Percentiles rank a stretch among this genome's conserved stretches.
These are phyloP conservation scores for Testicularia cyperi DNA, from an alignment of 1,284 basidiomycete genomes.

Conservation along the genomic window DNA sequence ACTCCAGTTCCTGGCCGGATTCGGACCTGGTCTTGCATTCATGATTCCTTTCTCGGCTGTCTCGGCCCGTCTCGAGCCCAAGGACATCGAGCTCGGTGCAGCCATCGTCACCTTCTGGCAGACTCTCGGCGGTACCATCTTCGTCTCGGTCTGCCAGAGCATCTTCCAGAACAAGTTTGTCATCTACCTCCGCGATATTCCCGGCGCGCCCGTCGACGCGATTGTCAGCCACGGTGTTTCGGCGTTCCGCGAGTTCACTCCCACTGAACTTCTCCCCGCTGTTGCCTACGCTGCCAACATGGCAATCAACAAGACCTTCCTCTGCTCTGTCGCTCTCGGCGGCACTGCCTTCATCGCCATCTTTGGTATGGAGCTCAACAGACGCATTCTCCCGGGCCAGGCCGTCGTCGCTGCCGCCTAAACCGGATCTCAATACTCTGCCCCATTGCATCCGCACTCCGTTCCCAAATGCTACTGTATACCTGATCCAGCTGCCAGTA, in stretches of 20 bases:
- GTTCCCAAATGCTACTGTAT: too few relatives aligned
- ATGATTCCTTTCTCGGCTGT: conserved; percentile 41
- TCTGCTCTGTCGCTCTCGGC: conserved; percentile 22
- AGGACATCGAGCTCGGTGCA: conserved; percentile 32
- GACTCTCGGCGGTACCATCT: conserved; percentile 34
- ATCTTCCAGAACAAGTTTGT: conserved; percentile 44
- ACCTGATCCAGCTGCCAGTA: too few relatives aligned
- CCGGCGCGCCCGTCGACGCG: conserved; percentile 9
- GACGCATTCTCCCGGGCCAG: conserved; percentile 10
- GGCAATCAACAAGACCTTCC: conserved; percentile 27
- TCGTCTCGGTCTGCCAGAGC: conserved; percentile 26
- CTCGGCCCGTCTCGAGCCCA: conserved; percentile 13
- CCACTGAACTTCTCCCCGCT: conserved; percentile 4
- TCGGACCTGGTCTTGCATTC: conserved; percentile 28
- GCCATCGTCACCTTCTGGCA: conserved; percentile 45
- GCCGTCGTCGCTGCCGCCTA: conserved; percentile 2
- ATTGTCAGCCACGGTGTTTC: conserved; percentile 31
- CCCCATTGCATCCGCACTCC: neutral
- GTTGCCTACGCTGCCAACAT: conserved; percentile 26
- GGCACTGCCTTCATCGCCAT: conserved; percentile 14
- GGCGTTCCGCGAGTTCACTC: conserved; percentile 27
- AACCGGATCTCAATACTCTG: neutral
- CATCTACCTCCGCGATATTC: conserved; percentile 11
- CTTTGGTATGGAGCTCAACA: conserved; percentile 39
- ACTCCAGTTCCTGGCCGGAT: conserved; percentile 34